Base-by-base conservation (phyloP, 202 grass and related monocot genomes). In the Panicum hallii region DNA sequence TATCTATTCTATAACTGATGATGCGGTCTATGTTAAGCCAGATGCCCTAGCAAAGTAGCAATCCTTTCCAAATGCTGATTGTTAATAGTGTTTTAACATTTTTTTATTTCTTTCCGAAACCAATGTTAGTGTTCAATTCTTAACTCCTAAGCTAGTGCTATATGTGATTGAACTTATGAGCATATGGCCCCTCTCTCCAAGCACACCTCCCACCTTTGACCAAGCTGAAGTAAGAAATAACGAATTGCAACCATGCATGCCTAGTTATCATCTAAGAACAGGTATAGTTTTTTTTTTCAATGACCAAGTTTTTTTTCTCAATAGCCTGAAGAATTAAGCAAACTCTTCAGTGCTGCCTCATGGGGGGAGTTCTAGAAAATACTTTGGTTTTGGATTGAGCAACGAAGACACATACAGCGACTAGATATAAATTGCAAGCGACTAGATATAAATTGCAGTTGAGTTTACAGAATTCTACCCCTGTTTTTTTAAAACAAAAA, bases 151-250 rank as follows among this genome's bases (percentile, higher is more conserved):
- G 11, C 36, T 64, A 28, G 63, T 64, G 63, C 46, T 48, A 64
- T 7, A 8, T 15, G 85, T 85, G 77, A 85, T 81, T 80, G 70
- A 47, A 36, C 77, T 71, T 82, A 64, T 81, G 52, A 75, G 76
- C 62, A 76, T 48, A 54, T 57, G 9, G 58, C 63, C 26, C 43
- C 71, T 36, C 48, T 5, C 48, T 5, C 28, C 28, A 36, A 36
- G 26, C 48, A 16, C 34, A 56, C 78, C 70, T 69, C 67, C 20
- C 19, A 70, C 14, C 73, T 34, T 67, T 74, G 73, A 86, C 80
- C 67, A 80, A 79, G 50, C 41, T 79, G 50, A 58, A 22, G 43
- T 28, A 90, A 83, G 67, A 87, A 90, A 72, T 57, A 67, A 68
- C 32, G 4, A 11, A 42, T 57, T 17, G 20, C 73, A 86, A 60